Conservation (phyloP, 306 rosid species). For the Rubus parviflorus region DNA sequence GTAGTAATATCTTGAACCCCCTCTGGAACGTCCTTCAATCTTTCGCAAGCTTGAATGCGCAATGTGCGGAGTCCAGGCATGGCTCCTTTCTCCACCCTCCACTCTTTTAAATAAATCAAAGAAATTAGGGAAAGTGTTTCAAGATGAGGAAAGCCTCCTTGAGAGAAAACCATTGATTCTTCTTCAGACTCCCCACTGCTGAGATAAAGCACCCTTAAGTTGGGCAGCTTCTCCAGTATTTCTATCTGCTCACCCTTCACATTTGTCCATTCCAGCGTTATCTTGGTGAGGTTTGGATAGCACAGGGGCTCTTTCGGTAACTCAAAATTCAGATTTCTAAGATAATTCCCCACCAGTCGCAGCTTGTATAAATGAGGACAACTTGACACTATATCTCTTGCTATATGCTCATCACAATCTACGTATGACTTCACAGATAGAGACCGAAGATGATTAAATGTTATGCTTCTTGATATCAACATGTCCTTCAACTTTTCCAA, state of each 20-base stretch:
- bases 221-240: constrained; percentile 42
- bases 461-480: not conserved
- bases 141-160: constrained; percentile 16
- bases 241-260: constrained; percentile 42
- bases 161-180: constrained; percentile 24
- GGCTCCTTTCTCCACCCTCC: constrained; percentile 43
- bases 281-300: constrained; percentile 32
- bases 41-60: too few species aligned
- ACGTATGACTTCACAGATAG: fast-evolving
- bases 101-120: not conserved
- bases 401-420: fast-evolving
- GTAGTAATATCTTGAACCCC: too few species aligned
- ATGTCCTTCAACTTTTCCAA: not conserved
- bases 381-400: not conserved
- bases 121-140: too few species aligned
- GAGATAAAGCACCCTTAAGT: constrained; percentile 36
- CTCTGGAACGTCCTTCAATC: too few species aligned
- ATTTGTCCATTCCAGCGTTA: constrained; percentile 28
- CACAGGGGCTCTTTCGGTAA: constrained; percentile 19
- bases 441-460: not conserved
- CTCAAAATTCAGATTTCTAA: not conserved
- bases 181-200: fast-evolving
- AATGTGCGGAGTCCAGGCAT: constrained; percentile 14
- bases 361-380: constrained; percentile 7
- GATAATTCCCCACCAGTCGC: not conserved